Conservation (phyloP, 2,329 filamentous ascomycete species). For the Trichoderma koningiopsis region DNA sequence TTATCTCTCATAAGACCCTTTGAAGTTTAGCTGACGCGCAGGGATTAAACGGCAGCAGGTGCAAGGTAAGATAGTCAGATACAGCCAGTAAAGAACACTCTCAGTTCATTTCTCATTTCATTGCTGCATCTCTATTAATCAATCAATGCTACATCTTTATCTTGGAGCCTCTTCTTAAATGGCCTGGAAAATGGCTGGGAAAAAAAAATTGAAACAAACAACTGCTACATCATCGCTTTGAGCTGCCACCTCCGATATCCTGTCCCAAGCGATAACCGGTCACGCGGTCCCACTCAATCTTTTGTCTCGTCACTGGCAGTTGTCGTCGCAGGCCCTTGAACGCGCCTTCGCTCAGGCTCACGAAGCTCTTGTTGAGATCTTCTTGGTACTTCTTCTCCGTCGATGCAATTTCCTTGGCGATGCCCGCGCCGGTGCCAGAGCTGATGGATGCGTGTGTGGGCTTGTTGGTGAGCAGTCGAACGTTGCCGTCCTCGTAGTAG, state of each 20-base stretch:
- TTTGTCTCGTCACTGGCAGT: conserved; percentile 93
- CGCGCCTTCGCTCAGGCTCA: conserved; percentile 83
- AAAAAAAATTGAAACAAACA: background rate
- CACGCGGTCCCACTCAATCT: conserved; percentile 99
- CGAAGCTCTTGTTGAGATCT: conserved; percentile 89
- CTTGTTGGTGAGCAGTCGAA: conserved; percentile 89
- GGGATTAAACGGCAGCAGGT: background rate
- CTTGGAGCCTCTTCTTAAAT: conserved; percentile 11
- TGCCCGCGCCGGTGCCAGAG: conserved; percentile 64
- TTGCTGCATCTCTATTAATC: conserved; percentile 21
- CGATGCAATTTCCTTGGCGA: conserved; percentile 75
- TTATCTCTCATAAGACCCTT: background rate
- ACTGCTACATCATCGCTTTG: conserved; percentile 48
- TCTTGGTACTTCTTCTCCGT: conserved; percentile 94
- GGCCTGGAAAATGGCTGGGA: background rate
- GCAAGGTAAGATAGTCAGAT: background rate
- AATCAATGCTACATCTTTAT: conserved; percentile 12
- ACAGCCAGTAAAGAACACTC: background rate
- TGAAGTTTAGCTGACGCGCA: background rate
- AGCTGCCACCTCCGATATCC: conserved; percentile 72
- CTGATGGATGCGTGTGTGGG: conserved; percentile 64
- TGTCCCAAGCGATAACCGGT: conserved; percentile 85
- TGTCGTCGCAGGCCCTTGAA: conserved; percentile 94
- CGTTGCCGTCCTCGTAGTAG: conserved; percentile 99
- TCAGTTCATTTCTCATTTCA: conserved; percentile 20